Conservation (phyloP, 371 early-diverging fungal species). For the Syncephalastrum sp. region DNA sequence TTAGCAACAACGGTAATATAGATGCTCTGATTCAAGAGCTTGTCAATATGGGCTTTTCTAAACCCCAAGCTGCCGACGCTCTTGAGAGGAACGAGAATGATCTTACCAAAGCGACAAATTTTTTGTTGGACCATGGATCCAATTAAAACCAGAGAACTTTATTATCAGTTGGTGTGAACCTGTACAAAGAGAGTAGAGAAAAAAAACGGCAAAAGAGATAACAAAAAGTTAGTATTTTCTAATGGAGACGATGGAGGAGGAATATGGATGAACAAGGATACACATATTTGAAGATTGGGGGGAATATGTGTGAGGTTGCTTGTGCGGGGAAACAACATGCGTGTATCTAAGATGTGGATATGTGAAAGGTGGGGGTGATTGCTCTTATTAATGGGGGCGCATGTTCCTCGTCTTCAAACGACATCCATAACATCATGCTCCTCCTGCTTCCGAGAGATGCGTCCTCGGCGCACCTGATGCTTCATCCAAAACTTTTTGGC, state of each 20-base stretch:
- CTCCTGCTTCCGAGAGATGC: too few species aligned
- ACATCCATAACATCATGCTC: too few species aligned
- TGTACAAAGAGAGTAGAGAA: slow-evolving; percentile 6
- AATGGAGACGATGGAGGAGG: too few species aligned
- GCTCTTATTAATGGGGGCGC: too few species aligned
- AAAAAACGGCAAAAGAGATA: neutral
- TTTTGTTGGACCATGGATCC: slow-evolving; percentile 64
- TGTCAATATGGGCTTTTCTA: slow-evolving; percentile 77
- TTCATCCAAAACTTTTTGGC: slow-evolving; percentile 50
- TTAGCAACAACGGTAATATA: neutral
- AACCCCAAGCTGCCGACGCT: slow-evolving; percentile 74
- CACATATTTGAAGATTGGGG: neutral
- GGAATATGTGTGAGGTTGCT: neutral
- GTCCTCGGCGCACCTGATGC: neutral
- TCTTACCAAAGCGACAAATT: slow-evolving; percentile 76
- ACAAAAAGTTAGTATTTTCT: neutral
- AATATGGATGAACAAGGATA: too few species aligned
- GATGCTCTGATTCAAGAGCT: slow-evolving; percentile 48
- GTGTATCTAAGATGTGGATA: neutral
- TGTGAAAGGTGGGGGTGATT: too few species aligned
- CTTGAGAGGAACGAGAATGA: slow-evolving; percentile 80
- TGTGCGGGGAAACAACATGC: neutral
- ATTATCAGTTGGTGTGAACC: slow-evolving; percentile 1
- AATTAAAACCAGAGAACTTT: slow-evolving; percentile 9
- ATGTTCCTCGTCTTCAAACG: too few species aligned